Conservation (phyloP, 495 filamentous ascomycete genomes). For the Peziza echinospora region DNA sequence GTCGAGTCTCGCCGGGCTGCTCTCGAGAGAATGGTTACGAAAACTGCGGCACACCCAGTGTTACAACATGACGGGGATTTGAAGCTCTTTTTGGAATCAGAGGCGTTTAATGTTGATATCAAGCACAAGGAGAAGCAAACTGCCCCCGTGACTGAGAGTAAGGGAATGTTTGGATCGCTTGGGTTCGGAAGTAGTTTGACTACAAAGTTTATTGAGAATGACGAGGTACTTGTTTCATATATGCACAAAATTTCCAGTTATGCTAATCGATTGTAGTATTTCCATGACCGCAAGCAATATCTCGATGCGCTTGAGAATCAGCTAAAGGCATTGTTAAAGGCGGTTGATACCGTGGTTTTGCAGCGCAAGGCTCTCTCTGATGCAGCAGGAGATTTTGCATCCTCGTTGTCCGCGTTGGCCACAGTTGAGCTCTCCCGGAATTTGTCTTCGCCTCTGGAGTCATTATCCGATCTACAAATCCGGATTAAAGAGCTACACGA, state of each 20-base stretch:
- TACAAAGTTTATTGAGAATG: conserved; percentile 86
- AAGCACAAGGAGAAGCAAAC: conserved; percentile 94
- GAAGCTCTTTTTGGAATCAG: conserved; percentile 91
- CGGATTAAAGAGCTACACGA: conserved; percentile 90
- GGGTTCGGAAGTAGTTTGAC: conserved; percentile 51
- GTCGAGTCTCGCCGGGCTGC: conserved; percentile 79
- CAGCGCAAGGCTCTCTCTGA: conserved; percentile 86
- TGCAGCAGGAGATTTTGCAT: conserved; percentile 76
- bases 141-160: conserved; percentile 57
- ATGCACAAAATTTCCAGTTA: no score
- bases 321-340: conserved; percentile 78
- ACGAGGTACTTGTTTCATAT: conserved; percentile 78
- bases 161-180: conserved; percentile 73
- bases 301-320: conserved; percentile 89
- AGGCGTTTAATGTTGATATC: conserved; percentile 82
- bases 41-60: conserved; percentile 70
- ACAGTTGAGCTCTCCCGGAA: conserved; percentile 64
- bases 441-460: conserved; percentile 68
- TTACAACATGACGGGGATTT: conserved; percentile 84
- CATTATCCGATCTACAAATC: conserved; percentile 74
- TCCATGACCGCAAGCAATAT: conserved; percentile 86
- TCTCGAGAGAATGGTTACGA: conserved; percentile 91
- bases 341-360: conserved; percentile 72
- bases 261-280: conserved; percentile 41
- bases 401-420: conserved; percentile 71